Conservation (phyloP, 306 rosid species). For the Cucurbita argyrosperma region DNA sequence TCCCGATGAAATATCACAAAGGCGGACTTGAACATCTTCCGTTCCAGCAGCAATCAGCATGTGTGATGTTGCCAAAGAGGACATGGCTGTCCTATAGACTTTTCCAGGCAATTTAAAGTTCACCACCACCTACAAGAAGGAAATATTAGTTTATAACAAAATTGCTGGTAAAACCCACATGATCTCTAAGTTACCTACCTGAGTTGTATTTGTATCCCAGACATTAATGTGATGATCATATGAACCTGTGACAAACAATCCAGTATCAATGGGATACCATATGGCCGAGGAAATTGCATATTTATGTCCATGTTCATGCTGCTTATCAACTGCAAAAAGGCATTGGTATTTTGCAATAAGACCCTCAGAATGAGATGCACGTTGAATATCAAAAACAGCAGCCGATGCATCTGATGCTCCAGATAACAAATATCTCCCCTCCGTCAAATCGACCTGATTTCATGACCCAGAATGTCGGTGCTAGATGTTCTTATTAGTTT, state of each 20-base stretch:
- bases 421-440: conserved; percentile 64
- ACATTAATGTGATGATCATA: conserved; percentile 78
- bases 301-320: conserved; percentile 51
- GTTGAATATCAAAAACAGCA: conserved; percentile 66
- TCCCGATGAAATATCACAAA: conserved; percentile 88
- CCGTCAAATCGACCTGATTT: conserved; percentile 74
- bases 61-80: conserved; percentile 71
- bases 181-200: conserved; percentile 20
- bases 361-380: conserved; percentile 33
- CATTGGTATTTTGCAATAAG: conserved; percentile 39
- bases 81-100: conserved; percentile 84
- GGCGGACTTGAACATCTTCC: conserved; percentile 97
- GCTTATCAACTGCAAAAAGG: conserved; percentile 50
- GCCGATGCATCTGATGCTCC: conserved; percentile 72
- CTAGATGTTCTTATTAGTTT: not conserved
- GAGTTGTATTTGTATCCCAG: conserved; percentile 91
- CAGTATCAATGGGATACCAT: conserved; percentile 91
- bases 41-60: conserved; percentile 83
- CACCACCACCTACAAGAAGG: conserved; percentile 43
- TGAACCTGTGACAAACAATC: conserved; percentile 73
- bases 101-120: conserved; percentile 87
- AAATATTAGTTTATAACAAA: not conserved
- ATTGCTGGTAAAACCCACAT: not conserved
- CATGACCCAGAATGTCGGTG: conserved; percentile 22
- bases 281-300: conserved; percentile 72